Evolutionary conservation across 2,329 filamentous ascomycete genomes (phyloP), one percentile per base, ranked within the genome.

Genomic region (Periconia sp.): DNA sequence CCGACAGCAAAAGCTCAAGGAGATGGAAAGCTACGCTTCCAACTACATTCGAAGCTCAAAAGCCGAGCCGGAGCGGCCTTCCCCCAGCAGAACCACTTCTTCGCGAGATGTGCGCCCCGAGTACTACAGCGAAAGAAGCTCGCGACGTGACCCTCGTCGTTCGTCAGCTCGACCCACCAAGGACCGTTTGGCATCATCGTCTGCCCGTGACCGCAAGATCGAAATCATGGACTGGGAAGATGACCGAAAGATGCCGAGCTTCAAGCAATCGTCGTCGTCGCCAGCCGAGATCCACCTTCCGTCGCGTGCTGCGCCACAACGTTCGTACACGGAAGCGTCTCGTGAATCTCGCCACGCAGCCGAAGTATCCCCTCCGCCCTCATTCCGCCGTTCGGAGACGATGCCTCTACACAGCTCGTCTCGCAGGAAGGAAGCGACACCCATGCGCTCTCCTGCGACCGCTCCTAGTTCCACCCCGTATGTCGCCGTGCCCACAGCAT

Each of bases 361-460:
- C 23, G 70, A 70, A 8, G 63, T 64, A 15, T 68, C 70, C 46
- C 71, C 70, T 49, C 69, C 68, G 3, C 69, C 74, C 20, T 53
- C 52, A 35, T 65, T 78, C 43, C 71, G 64, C 47, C 76, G 77
- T 53, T 69, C 76, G 27, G 70, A 79, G 47, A 79, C 76, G 1
- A 77, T 77, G 77, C 77, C 72, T 3, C 47, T 50, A 10, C 60
- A 59, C 37, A 48, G 52, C 5, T 60, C 65, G 19, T 63, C 64
- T n/a, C 63, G 67, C 49, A 62, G 66, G 50, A 68, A 70, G 47
- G 60, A 66, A 9, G 49, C 60, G 15, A 54, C 54, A 31, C 53
- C 47, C 11, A 19, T 61, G 40, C 68, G 61, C 52, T 54, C 64
- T 7, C 72, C 72, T 8, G 62, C 68, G n/a, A 64, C 62, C 41